phyloP scores from a whole-genome alignment of 768 basidiomycete genomes.

The Tulasnella sp. region DNA sequence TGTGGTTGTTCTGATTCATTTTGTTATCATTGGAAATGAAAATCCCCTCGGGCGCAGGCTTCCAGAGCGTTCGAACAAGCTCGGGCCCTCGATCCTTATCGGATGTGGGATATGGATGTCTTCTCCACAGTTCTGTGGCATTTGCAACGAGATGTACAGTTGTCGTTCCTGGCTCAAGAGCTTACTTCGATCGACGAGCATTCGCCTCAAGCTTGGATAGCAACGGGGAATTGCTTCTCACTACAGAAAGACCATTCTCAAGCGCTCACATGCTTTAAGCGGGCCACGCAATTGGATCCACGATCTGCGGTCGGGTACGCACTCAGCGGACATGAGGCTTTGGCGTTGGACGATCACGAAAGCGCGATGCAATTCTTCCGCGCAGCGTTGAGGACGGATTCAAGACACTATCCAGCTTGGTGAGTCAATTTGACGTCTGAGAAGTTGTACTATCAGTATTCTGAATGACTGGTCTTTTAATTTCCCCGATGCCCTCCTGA shows the following conservation, averaged over 20 bases:
- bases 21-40: constrained; percentile 21
- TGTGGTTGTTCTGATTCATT: not conserved
- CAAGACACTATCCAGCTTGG: constrained; percentile 98
- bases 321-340: constrained; percentile 90
- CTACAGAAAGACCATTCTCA: constrained; percentile 89
- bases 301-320: constrained; percentile 93
- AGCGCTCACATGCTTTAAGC: constrained; percentile 87
- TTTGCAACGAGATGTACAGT: constrained; percentile 68
- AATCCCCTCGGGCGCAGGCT: constrained; percentile 47
- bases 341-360: constrained; percentile 85
- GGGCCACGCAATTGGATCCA: constrained; percentile 83
- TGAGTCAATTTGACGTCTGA: constrained; percentile 38
- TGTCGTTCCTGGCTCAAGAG: constrained; percentile 91
- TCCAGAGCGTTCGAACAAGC: constrained; percentile 81
- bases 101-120: constrained; percentile 87
- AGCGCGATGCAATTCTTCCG: constrained; percentile 89
- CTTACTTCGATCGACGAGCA: constrained; percentile 76
- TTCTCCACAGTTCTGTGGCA: constrained; percentile 97
- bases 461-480: constrained; percentile 6
- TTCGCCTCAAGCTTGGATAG: constrained; percentile 88
- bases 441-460: not conserved
- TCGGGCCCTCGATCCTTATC: constrained; percentile 80
- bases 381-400: constrained; percentile 81
- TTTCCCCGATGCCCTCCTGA: constrained; percentile 1
- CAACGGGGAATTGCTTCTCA: constrained; percentile 92